Evolutionary conservation across 176 grass and related monocot genomes (phyloP).

Genomic region (Oryza punctata): DNA sequence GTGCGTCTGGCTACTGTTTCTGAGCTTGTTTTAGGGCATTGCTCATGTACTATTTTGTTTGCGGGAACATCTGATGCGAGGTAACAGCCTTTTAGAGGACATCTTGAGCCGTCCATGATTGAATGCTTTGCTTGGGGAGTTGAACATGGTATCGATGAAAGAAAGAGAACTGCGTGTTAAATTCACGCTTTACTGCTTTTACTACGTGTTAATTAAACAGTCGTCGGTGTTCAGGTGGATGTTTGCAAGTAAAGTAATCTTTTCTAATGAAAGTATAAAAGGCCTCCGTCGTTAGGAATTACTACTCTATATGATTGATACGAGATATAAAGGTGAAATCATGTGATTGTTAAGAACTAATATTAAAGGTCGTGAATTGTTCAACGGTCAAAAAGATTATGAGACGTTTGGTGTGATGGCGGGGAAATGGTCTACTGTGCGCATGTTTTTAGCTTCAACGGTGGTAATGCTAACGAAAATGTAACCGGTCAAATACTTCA

Average conservation of each 20-base stretch:
- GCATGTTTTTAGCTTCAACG: too few relatives aligned
- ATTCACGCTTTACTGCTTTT: too few relatives aligned
- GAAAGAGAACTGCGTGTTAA: not conserved
- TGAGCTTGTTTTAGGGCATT: not conserved
- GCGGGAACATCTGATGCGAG: not conserved
- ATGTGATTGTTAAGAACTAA: too few relatives aligned
- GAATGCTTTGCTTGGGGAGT: conserved; percentile 30
- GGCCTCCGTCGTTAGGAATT: too few relatives aligned
- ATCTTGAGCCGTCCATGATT: conserved; percentile 15
- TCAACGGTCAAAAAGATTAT: too few relatives aligned
- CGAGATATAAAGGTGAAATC: not conserved
- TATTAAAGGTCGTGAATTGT: too few relatives aligned
- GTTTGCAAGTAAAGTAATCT: not conserved
- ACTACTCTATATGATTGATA: too few relatives aligned
- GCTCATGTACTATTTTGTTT: not conserved
- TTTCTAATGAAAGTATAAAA: not conserved
- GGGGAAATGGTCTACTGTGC: too few relatives aligned
- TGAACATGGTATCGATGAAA: conserved; percentile 30
- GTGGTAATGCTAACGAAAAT: too few relatives aligned
- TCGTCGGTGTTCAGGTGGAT: not conserved
- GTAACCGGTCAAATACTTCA: too few relatives aligned
- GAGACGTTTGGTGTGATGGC: too few relatives aligned
- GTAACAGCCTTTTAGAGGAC: not conserved
- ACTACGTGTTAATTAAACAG: not conserved
- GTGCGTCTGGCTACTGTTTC: not conserved